Evolutionary conservation across 768 basidiomycete species (phyloP).

Genomic region (Lactarius hatsudake): DNA sequence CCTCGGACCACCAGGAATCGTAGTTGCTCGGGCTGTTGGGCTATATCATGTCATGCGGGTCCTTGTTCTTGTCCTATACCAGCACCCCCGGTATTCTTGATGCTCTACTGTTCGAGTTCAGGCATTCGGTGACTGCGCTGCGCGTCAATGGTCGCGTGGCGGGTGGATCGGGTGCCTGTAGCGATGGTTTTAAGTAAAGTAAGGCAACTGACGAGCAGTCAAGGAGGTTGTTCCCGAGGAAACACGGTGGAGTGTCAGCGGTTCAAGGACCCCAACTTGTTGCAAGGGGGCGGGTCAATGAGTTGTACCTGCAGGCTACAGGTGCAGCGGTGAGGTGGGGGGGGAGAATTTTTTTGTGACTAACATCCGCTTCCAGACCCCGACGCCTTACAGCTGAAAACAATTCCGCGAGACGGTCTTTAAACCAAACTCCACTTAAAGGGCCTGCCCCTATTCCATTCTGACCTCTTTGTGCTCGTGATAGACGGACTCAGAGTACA

Average conservation of each 20-base stretch:
- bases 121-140: too few species aligned
- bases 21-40: too few species aligned
- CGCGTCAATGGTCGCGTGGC: not conserved
- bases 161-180: not conserved
- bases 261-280: not conserved
- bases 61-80: too few species aligned
- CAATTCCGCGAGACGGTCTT: not conserved
- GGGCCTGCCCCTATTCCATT: not conserved
- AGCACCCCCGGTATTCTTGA: too few species aligned
- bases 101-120: not conserved
- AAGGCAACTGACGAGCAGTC: not conserved
- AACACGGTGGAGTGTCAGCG: not conserved
- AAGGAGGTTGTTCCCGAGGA: not conserved
- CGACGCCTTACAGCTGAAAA: slow-evolving; percentile 6
- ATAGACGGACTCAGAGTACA: not conserved
- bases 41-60: too few species aligned
- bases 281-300: too few species aligned
- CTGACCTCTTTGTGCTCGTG: too few species aligned
- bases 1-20: too few species aligned
- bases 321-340: not conserved
- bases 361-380: not conserved
- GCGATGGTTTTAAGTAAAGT: slow-evolving; percentile 17
- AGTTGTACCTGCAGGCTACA: too few species aligned
- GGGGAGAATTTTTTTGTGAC: not conserved
- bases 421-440: not conserved